Percentiles rank a stretch among this genome's conserved stretches.
Conservation (phyloP, 2,329 filamentous ascomycete genomes). For the Meredithiella fracta region DNA sequence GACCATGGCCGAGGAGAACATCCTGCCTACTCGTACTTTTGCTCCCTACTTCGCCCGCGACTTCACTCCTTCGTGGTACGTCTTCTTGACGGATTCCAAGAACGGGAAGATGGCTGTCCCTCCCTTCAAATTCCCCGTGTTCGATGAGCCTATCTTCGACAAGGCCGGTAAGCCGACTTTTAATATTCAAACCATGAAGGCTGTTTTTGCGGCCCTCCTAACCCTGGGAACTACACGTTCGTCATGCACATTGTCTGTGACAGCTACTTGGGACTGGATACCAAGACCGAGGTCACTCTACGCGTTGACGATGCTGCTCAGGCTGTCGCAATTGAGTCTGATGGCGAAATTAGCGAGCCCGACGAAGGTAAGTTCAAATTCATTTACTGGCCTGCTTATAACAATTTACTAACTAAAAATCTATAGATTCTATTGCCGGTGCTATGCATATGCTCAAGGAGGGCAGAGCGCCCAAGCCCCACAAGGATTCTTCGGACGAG, state of each 20-base stretch:
- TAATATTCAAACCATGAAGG: slow-evolving; percentile 89
- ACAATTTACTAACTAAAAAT: neutral
- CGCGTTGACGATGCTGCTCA: slow-evolving; percentile 79
- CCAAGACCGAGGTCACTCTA: slow-evolving; percentile 76
- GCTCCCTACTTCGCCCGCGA: slow-evolving; percentile 84
- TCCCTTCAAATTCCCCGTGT: slow-evolving; percentile 84
- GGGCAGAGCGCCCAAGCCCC: slow-evolving; percentile 31
- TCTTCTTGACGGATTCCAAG: slow-evolving; percentile 87
- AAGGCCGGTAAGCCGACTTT: slow-evolving; percentile 74
- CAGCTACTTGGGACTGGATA: slow-evolving; percentile 87
- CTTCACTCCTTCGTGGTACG: slow-evolving; percentile 78
- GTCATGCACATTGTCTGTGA: slow-evolving; percentile 89
- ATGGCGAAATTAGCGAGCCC: slow-evolving; percentile 94
- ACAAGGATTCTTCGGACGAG: slow-evolving; percentile 56
- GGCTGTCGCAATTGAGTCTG: slow-evolving; percentile 60
- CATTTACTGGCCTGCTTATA: neutral
- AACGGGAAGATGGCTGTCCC: slow-evolving; percentile 93
- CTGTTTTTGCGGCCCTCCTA: slow-evolving; percentile 92
- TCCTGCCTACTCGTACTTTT: slow-evolving; percentile 71
- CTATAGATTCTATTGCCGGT: slow-evolving; percentile 69
- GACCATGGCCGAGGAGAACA: slow-evolving; percentile 41
- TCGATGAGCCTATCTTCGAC: slow-evolving; percentile 77
- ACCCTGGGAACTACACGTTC: slow-evolving; percentile 85
- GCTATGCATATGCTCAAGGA: slow-evolving; percentile 81
- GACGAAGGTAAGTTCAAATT: slow-evolving; percentile 66